Evolutionary conservation across 2,329 filamentous ascomycete species (phyloP).

Genomic region (Aureobasidium musti): DNA sequence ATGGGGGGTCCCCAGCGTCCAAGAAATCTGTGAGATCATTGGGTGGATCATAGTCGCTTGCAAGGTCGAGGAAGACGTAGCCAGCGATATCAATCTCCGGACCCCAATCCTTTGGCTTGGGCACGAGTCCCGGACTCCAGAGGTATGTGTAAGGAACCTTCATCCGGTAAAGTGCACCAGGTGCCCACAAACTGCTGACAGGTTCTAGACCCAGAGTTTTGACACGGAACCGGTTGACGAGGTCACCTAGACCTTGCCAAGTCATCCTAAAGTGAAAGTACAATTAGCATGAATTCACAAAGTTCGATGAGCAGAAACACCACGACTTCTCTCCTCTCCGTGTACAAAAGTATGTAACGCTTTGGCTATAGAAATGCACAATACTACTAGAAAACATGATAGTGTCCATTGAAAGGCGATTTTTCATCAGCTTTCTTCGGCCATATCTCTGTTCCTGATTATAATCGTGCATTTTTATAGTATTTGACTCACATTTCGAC

Average conservation of each 20-base stretch:
- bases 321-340: too few relatives aligned
- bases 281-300: too few relatives aligned
- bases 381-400: too few relatives aligned
- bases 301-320: too few relatives aligned
- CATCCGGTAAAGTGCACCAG: conserved; percentile 69
- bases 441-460: too few relatives aligned
- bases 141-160: conserved; percentile 76
- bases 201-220: conserved; percentile 71
- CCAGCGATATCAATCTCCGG: conserved; percentile 42
- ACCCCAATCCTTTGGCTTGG: conserved; percentile 51
- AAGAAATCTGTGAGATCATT: conserved; percentile 53
- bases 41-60: conserved; percentile 41
- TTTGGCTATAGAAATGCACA: too few relatives aligned
- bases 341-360: too few relatives aligned
- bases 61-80: conserved; percentile 43
- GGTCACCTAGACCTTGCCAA: conserved; percentile 66
- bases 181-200: conserved; percentile 75
- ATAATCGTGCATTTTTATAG: too few relatives aligned
- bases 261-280: too few relatives aligned
- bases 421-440: too few relatives aligned
- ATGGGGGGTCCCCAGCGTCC: conserved; percentile 60
- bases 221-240: conserved; percentile 73
- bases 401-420: too few relatives aligned
- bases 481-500: too few relatives aligned
- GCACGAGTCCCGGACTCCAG: conserved; percentile 44